Conservation (phyloP, 2,329 filamentous ascomycete species). For the Colletotrichum tamarilloi region DNA sequence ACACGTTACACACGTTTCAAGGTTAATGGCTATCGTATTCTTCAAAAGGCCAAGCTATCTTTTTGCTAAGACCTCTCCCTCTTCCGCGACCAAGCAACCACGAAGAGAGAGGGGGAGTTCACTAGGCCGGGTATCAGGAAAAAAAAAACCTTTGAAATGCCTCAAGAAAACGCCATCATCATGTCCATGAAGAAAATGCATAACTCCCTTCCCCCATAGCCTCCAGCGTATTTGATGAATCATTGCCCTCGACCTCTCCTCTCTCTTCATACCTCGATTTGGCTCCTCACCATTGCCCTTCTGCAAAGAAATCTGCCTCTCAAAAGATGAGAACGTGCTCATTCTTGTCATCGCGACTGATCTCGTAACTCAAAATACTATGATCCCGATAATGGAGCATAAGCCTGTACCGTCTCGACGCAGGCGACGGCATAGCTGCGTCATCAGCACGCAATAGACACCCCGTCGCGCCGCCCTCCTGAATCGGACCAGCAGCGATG, state of each 20-base stretch:
- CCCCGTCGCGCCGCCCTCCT: constrained; percentile 50
- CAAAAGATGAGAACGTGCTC: constrained; percentile 36
- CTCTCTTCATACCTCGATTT: neutral
- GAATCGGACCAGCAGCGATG: constrained; percentile 74
- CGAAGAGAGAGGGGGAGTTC: neutral
- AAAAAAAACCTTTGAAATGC: neutral
- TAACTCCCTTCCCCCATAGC: neutral
- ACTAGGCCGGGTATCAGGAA: constrained; percentile 27
- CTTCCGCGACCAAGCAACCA: neutral
- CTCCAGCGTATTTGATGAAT: neutral
- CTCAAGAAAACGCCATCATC: constrained; percentile 23
- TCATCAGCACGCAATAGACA: constrained; percentile 33
- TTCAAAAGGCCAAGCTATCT: constrained; percentile 20
- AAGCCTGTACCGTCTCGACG: constrained; percentile 69
- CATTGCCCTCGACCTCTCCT: neutral
- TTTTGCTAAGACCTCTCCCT: neutral
- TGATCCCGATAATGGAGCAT: constrained; percentile 80
- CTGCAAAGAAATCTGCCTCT: neutral
- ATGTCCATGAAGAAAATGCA: neutral
- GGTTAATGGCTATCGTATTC: neutral
- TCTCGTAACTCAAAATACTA: constrained; percentile 76
- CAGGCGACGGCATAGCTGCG: constrained; percentile 39
- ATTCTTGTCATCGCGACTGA: constrained; percentile 56
- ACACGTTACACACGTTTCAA: neutral
- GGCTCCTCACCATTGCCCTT: neutral